Base-by-base conservation (phyloP, 257 asterid species). In the Nicotiana obtusifolia region DNA sequence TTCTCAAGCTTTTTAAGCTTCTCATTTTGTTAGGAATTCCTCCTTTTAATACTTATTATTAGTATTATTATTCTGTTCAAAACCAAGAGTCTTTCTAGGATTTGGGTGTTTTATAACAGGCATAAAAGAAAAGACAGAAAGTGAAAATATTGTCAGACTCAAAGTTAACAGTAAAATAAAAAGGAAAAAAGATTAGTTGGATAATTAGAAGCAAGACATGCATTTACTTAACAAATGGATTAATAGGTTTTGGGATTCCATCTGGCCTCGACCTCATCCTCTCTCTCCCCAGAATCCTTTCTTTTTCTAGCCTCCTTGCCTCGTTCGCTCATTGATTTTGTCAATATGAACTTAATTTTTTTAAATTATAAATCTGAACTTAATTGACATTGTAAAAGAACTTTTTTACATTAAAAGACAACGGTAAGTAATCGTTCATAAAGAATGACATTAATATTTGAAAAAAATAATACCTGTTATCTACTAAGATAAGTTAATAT, bases 101-200 rank as follows among this genome's bases (percentile, higher is more conserved):
- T 89, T 87, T 90, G 97, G 94, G 95, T 90, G 92, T 91, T 92
- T 86, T 90, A 81, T 88, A 82, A 84, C 94, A 90, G 89, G 81
- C 56, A 22, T 86, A 67, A 87, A 86, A 83, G 92, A 89, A 86
- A 90, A 84, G 91, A 89, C 92, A 89, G 76, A 90, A 88, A 91
- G 91, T 86, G 88, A 80, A 69, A 14, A 71, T 80, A 2, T 28
- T 1, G 83, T 87, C 87, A 84, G 87, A 64, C 82, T 53, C 76
- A 59, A 77, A 81, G 60, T 73, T 14, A 24, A 20, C 35, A 73
- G 31, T 37, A 44, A 54, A 47, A 30, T 53, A 17, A 19, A 62
- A 62, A 26, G 20, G 10, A 16, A 44, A 52, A 35, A 78, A 24
- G 10, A 41, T 19, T 31, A n/a, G 10, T 37, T 71, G 49, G 47